A percentile compares a stretch with the other conserved stretches of the same genome.
Conservation (phyloP, 2,329 filamentous ascomycete genomes). For the Aureobasidium sp. region DNA sequence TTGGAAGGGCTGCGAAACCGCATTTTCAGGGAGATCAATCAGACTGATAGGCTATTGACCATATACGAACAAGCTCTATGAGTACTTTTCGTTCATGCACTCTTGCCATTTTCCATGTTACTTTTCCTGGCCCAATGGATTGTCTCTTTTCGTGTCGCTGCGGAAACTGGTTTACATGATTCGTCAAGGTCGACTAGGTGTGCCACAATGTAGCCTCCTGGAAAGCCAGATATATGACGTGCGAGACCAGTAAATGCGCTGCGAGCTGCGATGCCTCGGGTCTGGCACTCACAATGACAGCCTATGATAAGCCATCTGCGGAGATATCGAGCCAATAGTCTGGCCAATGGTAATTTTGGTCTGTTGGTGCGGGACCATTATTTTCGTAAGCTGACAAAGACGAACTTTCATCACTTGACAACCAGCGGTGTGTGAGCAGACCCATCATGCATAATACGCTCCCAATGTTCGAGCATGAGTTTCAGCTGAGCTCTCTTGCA, state of each 20-base stretch:
- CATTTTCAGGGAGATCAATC: neutral
- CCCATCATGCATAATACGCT: conserved; percentile 4
- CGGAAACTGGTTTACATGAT: no score
- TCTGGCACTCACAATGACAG: no score
- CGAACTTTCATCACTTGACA: neutral
- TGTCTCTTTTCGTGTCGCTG: no score
- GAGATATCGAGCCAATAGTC: neutral
- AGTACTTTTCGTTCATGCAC: neutral
- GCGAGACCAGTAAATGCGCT: no score
- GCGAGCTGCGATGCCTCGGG: no score
- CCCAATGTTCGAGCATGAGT: conserved; percentile 10
- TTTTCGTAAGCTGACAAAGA: neutral
- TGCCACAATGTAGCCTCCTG: no score
- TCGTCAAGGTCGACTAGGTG: no score
- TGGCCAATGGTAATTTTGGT: no score
- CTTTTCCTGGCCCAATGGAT: no score
- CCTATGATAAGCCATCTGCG: neutral
- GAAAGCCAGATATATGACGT: no score
- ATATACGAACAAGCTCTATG: neutral
- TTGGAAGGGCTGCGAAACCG: neutral
- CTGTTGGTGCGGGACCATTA: neutral
- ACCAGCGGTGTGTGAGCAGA: neutral
- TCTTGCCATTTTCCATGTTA: no score
- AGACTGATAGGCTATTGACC: neutral
- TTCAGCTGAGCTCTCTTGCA: conserved; percentile 7